Evolutionary conservation across 2,329 filamentous ascomycete species (phyloP), one percentile per base, ranked within the genome.

Genomic region (Annulohypoxylon truncatum): DNA sequence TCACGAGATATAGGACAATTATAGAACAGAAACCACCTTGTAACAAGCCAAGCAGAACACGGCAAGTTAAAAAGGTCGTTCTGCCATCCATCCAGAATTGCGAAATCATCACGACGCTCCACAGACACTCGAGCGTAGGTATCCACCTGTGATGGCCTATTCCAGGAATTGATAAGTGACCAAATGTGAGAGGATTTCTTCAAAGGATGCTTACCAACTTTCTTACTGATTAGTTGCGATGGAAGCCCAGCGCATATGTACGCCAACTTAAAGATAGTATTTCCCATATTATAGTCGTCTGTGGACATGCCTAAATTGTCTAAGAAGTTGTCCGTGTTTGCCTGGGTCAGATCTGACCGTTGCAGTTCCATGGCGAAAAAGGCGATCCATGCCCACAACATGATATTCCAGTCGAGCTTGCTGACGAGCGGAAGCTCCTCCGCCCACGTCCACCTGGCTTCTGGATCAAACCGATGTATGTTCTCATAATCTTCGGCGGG

Each of bases 321-420:
- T 8, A 78, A 50, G 52, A 78, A 73, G 46, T 77, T 74, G 42
- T 78, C 77, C 5, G 77, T 76, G n/a, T 77, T 71, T 3, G 77
- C 76, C 50, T 78, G 77, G 26, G 72, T 69, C 54, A 83, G 80
- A 60, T 84, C 83, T n/a, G 79, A 79, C 29, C 81, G 73, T 68
- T 85, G 82, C 15, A 87, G 76, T 52, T 87, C 82, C 1, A 87
- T 75, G 0, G 83, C 82, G 59, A 86, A 84, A 75, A 86, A 85
- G 78, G 85, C 85, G 18, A 86, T 71, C 67, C 85, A 87, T 0
- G 83, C 81, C 80, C 83, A 87, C 0, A 79, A 71, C 54, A 81
- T 83, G 40, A 87, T 84, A 29, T 79, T 79, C 64, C 80, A 80
- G 65, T 87, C 84, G 42, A 86, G 82, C 78, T 85, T 79, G 20